Evolutionary conservation across 345 rosid species (phyloP), one percentile per base, ranked within the genome.

Genomic region (Eucalyptus regnans): DNA sequence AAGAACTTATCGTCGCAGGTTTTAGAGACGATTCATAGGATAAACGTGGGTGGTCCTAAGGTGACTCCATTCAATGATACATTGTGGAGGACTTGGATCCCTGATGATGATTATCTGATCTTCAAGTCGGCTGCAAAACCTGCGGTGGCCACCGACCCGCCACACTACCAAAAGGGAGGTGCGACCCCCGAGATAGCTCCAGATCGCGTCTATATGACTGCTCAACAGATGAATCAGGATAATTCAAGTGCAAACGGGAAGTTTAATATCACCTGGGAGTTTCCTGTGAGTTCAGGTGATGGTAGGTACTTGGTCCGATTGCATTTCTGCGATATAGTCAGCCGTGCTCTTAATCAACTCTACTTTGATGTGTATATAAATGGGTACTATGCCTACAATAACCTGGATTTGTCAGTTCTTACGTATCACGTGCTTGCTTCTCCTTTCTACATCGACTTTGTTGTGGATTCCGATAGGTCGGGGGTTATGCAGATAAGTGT

Each of bases 281-380:
- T 97, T 68, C 97, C 96, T 0, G 93, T 96, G 79, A 94, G 93
- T 56, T 90, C 91, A 8, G 58, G n/a, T 51, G 93, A 92, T 50
- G 96, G 86, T 90, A 92, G 88, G 37, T 94, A 96, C 92, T 86
- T 98, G 91, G 93, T 96, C 90, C 95, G 99, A 66, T 92, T 98
- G 94, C 99, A 98, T 95, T 98, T 98, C 92, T 96, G 98, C 89
- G 99, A 97, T 90, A 92, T 97, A 44, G 95, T 96, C 90, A 97
- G 99, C 84, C 4, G 91, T 17, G 92, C 97, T 5, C 97, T 96
- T 87, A 95, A 95, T 86, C 96, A 94, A 95, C 92, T 96, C 44
- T 97, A 96, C 86, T 96, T 97, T 88, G 90, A 94, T 90, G 98
- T 97, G 86, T 97, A 92, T 90, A 92, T 97, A 62, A 95, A 97